Percentiles rank a stretch among this genome's conserved stretches.
phyloP scores from a whole-genome alignment of 768 basidiomycete genomes.

The Suillus ampliporus region DNA sequence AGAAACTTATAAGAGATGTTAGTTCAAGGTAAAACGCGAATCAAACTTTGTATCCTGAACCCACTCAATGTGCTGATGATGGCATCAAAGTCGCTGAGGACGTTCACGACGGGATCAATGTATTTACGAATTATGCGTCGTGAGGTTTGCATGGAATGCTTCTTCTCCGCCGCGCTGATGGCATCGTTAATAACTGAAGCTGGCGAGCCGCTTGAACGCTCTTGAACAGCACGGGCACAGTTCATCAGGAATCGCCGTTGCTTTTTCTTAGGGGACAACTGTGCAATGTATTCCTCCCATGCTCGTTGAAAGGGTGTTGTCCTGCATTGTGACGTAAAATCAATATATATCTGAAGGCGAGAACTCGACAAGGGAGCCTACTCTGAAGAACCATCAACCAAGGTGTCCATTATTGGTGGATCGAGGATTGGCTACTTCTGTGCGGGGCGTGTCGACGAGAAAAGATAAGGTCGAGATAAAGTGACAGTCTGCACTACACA shows the following conservation, averaged over 20 bases:
- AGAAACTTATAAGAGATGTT: neutral
- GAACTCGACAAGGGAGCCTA: neutral
- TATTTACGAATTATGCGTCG: neutral
- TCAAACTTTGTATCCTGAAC: neutral
- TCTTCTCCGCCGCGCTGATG: neutral
- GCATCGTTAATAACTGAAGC: neutral
- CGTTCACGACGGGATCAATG: neutral
- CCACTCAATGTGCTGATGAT: neutral
- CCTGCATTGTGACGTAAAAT: neutral
- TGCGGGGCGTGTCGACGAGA: neutral
- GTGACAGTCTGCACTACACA: neutral
- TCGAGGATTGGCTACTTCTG: neutral
- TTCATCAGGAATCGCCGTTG: neutral
- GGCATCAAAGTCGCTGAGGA: constrained; percentile 1
- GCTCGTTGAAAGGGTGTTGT: neutral
- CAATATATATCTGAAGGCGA: neutral
- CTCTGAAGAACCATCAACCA: neutral
- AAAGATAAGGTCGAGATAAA: neutral
- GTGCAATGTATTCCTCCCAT: neutral
- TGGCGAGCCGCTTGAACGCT: neutral
- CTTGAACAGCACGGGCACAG: neutral
- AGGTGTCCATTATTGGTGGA: neutral
- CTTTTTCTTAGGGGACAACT: neutral
- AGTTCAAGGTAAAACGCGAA: neutral
- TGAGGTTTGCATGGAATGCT: neutral